A percentile compares a stretch with the other conserved stretches of the same genome.
Conservation (phyloP, 202 grass and related monocot species). For the Panicum virgatum region DNA sequence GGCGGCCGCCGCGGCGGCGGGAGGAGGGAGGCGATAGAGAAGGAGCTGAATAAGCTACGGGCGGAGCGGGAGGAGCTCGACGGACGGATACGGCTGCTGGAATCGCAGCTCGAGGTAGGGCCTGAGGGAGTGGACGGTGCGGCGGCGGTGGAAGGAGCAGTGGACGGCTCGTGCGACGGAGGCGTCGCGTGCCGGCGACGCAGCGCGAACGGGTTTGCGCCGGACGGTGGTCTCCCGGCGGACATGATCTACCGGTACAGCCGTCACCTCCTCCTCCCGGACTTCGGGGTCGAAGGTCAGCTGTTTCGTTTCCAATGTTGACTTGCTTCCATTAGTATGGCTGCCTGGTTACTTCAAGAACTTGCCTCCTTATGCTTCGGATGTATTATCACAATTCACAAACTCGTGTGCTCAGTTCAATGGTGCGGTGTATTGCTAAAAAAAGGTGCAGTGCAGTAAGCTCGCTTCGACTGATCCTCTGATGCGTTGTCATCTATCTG, state of each 20-base stretch:
- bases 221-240: slow-evolving; percentile 23
- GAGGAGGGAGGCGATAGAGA: slow-evolving; percentile 31
- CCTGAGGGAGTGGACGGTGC: background rate
- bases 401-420: background rate
- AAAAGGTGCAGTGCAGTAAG: background rate
- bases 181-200: slow-evolving; percentile 5
- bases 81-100: slow-evolving; percentile 53
- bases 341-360: background rate
- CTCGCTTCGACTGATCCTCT: background rate
- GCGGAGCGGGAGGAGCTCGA: slow-evolving; percentile 59
- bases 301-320: background rate
- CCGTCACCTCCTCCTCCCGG: slow-evolving; percentile 83
- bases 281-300: slow-evolving; percentile 87
- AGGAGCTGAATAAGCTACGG: slow-evolving; percentile 58
- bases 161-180: background rate
- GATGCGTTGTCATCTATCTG: background rate
- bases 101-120: slow-evolving; percentile 45
- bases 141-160: background rate
- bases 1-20: slow-evolving; percentile 37
- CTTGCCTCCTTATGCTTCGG: background rate
- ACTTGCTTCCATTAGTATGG: background rate
- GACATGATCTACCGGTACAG: slow-evolving; percentile 88
- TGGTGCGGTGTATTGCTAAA: background rate
- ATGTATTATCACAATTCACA: background rate
- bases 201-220: background rate